phyloP scores from a whole-genome alignment of 108 stramenopile species.

The Nitzschia sp. region DNA sequence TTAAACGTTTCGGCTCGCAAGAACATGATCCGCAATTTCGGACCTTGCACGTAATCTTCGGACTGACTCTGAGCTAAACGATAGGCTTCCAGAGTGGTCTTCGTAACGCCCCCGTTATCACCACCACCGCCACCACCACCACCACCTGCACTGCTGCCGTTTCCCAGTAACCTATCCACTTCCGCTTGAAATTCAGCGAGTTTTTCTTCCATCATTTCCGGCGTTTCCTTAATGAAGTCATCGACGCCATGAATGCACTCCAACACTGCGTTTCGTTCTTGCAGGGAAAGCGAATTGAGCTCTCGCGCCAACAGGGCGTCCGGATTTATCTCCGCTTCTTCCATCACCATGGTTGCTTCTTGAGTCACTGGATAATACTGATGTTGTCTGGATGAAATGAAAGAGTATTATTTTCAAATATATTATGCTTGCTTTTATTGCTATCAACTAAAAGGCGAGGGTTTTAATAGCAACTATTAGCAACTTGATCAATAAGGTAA shows the following conservation, averaged over 20 bases:
- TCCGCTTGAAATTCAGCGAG: slow-evolving; percentile 12
- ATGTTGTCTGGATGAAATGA: no score
- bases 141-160: no score
- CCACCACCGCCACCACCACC: no score
- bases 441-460: no score
- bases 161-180: background rate
- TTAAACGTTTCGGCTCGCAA: slow-evolving; percentile 45
- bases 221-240: slow-evolving; percentile 9
- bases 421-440: no score
- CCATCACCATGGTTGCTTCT: no score
- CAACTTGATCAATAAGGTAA: no score
- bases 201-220: slow-evolving; percentile 12
- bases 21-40: slow-evolving; percentile 30
- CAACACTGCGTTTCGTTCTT: slow-evolving; percentile 20
- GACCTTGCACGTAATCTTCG: slow-evolving; percentile 9
- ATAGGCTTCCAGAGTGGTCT: background rate
- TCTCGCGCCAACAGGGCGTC: slow-evolving; percentile 21
- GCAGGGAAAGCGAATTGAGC: slow-evolving; percentile 23
- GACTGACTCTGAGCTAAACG: background rate
- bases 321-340: no score
- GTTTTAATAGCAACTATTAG: no score
- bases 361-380: no score
- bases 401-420: no score
- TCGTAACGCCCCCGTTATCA: no score
- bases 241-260: slow-evolving; percentile 35